Base-by-base conservation (phyloP, 1,284 basidiomycete genomes). In the Cutaneotrichosporon sp. region DNA sequence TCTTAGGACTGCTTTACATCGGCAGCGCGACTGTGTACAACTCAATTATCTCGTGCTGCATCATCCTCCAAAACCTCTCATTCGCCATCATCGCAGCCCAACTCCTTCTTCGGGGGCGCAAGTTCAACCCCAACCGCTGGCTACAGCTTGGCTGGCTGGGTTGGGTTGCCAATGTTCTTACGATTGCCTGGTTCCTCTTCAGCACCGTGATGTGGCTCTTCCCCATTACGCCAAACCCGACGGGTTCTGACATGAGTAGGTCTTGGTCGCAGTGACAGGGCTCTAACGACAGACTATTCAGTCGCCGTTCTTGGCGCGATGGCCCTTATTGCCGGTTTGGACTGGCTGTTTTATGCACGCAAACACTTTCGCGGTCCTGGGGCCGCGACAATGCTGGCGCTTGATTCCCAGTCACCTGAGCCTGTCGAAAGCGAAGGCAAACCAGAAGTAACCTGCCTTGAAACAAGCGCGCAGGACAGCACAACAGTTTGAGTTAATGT, bases 201-300 rank as follows among this genome's bases (percentile, higher is more conserved):
- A 22, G 51, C 8, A 48, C 51, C 21, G 52, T 57, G 35, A 51
- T 57, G 48, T 57, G 56, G 56, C 41, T 57, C 22, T 57, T 57
- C 56, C 56, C 56, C 8, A 12, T 51, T 13, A 54, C 48, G 17
- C 51, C 51, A 8, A 18, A 44, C 22, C 56, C 56, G 3, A 42
- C 44, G 8, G 51, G 23, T 2, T 33, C 47, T n/a, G 47, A 49
- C 3, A 57, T 57, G 56, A 57, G 56, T 57, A 37, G 43, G 56
- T 50, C n/a, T 3, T 12, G 9, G 14, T 14, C n/a, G 4, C 33
- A 15, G 3, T 18, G 47, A 10, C 10, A 34, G 33, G 13, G 14
- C 5, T n/a, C 43, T 50, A 18, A 47, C 39, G 5, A 4, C 51
- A 57, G 56, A 57, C 41, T 57, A 53, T 44, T 46, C 51, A 1